Evolutionary conservation across 2,329 filamentous ascomycete species (phyloP).

Genomic region (Diaporthe vaccinii): DNA sequence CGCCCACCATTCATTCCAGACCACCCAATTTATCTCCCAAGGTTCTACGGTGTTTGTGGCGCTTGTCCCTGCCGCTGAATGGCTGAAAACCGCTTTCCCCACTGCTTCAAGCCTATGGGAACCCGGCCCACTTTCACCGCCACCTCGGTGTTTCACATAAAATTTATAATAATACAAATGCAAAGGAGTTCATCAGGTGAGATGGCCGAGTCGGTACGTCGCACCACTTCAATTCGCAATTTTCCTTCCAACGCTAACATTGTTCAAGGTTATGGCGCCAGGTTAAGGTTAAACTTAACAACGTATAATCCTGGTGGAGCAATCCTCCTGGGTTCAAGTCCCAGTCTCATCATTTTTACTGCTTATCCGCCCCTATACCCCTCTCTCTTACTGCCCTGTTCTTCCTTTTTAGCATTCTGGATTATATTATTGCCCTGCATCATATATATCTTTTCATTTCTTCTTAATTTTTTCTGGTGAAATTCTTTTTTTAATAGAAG

Average conservation of each 20-base stretch:
- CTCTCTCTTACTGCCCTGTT: not conserved
- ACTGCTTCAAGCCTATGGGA: not conserved
- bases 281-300: constrained; percentile 36
- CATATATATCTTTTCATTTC: no score
- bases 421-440: not conserved
- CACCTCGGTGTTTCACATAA: no score
- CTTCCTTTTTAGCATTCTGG: not conserved
- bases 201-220: no score
- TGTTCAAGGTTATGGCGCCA: constrained; percentile 18
- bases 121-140: no score
- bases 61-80: not conserved
- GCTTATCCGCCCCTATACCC: not conserved
- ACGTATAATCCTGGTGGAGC: constrained; percentile 29
- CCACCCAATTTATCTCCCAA: not conserved
- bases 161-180: no score
- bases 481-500: no score
- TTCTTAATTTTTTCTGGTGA: no score
- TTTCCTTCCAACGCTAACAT: no score
- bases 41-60: not conserved
- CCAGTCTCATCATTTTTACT: constrained; percentile 30
- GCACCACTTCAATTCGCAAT: no score
- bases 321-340: constrained; percentile 37
- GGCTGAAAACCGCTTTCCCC: not conserved
- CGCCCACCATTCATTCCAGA: no score
- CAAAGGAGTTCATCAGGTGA: no score